phyloP scores from a whole-genome alignment of 1,284 basidiomycete genomes.

The Austroboletus novae-zelandiae region DNA sequence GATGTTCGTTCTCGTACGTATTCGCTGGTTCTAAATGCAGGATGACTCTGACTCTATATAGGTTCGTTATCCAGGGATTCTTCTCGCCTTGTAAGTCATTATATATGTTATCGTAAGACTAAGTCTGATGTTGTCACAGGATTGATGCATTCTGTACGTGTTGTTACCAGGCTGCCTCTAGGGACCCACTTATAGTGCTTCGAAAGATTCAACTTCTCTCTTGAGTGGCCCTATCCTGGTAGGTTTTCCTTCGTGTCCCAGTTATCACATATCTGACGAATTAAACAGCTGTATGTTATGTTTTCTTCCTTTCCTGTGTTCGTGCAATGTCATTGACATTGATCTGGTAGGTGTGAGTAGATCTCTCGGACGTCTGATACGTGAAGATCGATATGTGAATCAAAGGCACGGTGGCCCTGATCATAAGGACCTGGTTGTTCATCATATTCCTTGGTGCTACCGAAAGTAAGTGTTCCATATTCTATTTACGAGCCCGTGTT shows the following conservation, averaged over 20 bases:
- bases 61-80: constrained; percentile 20
- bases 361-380: background rate
- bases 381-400: background rate
- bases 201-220: constrained; percentile 15
- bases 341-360: constrained; percentile 17
- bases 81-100: constrained; percentile 11
- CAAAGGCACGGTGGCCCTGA: constrained; percentile 14
- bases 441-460: constrained; percentile 16
- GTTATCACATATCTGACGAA: background rate
- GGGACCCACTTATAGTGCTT: background rate
- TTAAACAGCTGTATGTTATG: constrained; percentile 17
- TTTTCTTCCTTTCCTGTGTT: background rate
- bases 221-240: constrained; percentile 17
- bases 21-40: background rate
- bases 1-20: constrained; percentile 19
- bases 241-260: background rate
- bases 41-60: constrained; percentile 1
- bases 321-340: background rate
- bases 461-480: constrained; percentile 14
- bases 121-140: constrained; percentile 1
- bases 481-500: background rate
- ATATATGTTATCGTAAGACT: too few species aligned
- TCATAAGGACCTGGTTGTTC: constrained; percentile 4
- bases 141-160: constrained; percentile 12
- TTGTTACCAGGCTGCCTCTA: background rate